Evolutionary conservation across 345 rosid species (phyloP).

Genomic region (Pseudoturritis turrita): DNA sequence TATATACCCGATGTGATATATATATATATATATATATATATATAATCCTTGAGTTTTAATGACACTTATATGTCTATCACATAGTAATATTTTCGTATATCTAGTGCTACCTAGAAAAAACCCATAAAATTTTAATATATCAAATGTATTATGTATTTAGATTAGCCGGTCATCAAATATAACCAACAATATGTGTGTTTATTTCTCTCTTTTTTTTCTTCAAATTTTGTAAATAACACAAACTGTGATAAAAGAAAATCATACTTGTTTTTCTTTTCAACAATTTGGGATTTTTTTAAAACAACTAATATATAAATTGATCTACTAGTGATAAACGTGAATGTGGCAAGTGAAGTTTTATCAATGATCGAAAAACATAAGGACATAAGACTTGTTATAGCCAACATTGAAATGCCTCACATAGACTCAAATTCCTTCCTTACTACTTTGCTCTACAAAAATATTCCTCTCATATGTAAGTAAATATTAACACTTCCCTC

Average conservation of each 20-base stretch:
- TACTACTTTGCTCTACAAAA: neutral
- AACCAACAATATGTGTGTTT: neutral
- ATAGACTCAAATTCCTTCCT: conserved; percentile 28
- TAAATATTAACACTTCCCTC: neutral
- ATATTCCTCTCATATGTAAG: conserved; percentile 39
- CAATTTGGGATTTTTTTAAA: neutral
- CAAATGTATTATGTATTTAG: neutral
- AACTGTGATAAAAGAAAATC: too few relatives aligned
- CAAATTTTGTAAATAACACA: neutral
- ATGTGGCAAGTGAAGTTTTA: conserved; percentile 27
- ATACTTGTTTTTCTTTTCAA: neutral
- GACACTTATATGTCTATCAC: too few relatives aligned
- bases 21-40: too few relatives aligned
- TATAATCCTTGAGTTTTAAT: neutral
- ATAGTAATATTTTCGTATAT: too few relatives aligned
- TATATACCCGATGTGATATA: neutral
- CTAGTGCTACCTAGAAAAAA: too few relatives aligned
- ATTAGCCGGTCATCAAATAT: neutral
- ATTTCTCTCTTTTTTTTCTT: neutral
- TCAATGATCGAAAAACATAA: conserved; percentile 22
- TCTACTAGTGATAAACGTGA: conserved; percentile 39
- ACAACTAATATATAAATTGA: neutral
- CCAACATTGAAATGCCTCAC: conserved; percentile 31
- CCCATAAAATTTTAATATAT: neutral
- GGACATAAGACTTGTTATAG: conserved; percentile 39